Conservation (phyloP, 139 green algal genomes). For the Chlorella ohadii region DNA sequence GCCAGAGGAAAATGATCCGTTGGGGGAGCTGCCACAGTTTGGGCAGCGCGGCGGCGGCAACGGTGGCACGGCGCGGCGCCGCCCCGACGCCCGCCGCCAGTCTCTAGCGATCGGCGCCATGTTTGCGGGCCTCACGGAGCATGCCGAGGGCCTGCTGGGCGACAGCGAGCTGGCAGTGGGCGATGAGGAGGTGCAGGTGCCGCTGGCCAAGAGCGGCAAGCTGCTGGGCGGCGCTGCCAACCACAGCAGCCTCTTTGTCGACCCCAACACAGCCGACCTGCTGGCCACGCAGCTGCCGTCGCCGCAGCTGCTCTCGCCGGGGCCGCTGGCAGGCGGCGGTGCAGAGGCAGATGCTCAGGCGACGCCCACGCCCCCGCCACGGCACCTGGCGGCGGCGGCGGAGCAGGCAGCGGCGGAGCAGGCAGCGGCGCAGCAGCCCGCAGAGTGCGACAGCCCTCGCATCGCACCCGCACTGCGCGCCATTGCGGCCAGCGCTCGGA, state of each 20-base stretch:
- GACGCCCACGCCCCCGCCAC: too few species aligned
- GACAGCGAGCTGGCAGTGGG: slow-evolving; percentile 24
- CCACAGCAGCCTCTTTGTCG: slow-evolving; percentile 17
- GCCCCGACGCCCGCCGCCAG: slow-evolving; percentile 21
- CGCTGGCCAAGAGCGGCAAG: slow-evolving; percentile 14
- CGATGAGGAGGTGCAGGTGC: slow-evolving; percentile 28
- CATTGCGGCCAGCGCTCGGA: not conserved
- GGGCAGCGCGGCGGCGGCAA: not conserved
- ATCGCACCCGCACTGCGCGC: not conserved
- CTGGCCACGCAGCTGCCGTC: slow-evolving; percentile 26
- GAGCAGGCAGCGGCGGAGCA: not conserved
- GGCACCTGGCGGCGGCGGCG: too few species aligned
- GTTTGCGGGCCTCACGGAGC: not conserved
- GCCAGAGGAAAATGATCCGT: slow-evolving; percentile 3
- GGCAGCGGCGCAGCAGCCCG: not conserved
- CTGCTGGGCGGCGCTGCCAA: slow-evolving; percentile 24
- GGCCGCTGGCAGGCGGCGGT: too few species aligned
- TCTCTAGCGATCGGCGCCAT: not conserved
- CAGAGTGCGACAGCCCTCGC: not conserved
- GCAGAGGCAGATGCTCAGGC: too few species aligned
- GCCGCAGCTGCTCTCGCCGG: not conserved
- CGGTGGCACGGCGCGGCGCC: too few species aligned
- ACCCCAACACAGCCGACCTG: slow-evolving; percentile 21
- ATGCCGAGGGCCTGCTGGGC: slow-evolving; percentile 13
- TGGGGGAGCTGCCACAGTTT: slow-evolving; percentile 14